Conservation (phyloP, 1,284 basidiomycete genomes). For the Irpex sp. region DNA sequence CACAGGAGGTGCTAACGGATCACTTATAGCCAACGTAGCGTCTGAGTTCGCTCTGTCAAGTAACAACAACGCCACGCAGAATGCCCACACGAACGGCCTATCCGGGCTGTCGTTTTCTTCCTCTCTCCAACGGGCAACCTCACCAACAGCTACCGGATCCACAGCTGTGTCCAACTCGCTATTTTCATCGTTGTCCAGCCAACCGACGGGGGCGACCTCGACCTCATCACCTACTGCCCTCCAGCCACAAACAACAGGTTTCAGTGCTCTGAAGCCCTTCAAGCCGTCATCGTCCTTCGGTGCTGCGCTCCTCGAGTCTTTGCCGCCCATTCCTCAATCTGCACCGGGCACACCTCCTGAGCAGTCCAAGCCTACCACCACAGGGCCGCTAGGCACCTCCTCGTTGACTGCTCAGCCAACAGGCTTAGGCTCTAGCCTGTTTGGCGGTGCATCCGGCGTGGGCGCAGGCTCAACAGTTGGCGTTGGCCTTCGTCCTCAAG, state of each 20-base stretch:
- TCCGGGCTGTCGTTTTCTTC: constrained; percentile 19
- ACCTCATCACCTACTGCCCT: constrained; percentile 35
- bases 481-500: constrained; percentile 67
- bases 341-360: constrained; percentile 42
- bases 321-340: constrained; percentile 71
- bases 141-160: constrained; percentile 34
- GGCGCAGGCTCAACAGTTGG: constrained; percentile 41
- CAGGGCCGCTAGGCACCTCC: constrained; percentile 12
- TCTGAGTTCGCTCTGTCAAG: constrained; percentile 59
- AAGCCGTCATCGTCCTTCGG: constrained; percentile 91
- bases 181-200: constrained; percentile 47
- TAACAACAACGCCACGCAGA: constrained; percentile 28
- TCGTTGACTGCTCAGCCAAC: constrained; percentile 30
- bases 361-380: constrained; percentile 5
- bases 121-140: constrained; percentile 33
- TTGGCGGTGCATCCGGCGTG: constrained; percentile 18
- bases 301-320: constrained; percentile 70
- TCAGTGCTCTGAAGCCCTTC: constrained; percentile 82
- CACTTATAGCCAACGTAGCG: constrained; percentile 63
- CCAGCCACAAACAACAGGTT: constrained; percentile 80
- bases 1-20: constrained; percentile 34
- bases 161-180: constrained; percentile 37
- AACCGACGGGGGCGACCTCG: constrained; percentile 44
- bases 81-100: constrained; percentile 11
- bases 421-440: constrained; percentile 20